A percentile compares a stretch with the other conserved stretches of the same genome.
These are phyloP conservation scores for Dichotomocladium elegans DNA, from an alignment of 371 early-diverging fungal genomes.

Conservation along the genomic window DNA sequence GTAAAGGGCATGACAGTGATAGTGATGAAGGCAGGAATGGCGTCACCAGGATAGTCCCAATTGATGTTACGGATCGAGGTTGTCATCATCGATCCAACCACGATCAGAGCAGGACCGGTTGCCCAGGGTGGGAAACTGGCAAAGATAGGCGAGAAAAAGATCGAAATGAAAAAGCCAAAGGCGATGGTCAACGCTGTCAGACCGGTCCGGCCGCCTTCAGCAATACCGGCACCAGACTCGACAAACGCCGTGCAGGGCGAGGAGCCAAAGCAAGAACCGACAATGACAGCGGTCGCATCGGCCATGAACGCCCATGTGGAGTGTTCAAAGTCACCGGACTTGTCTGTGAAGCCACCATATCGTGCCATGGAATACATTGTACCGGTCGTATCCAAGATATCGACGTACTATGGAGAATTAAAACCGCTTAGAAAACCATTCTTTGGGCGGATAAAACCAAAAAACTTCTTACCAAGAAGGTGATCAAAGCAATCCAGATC, in stretches of 20 bases:
- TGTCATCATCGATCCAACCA: slow-evolving; percentile 81
- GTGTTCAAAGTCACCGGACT: slow-evolving; percentile 74
- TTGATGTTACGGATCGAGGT: slow-evolving; percentile 66
- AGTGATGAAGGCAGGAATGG: slow-evolving; percentile 74
- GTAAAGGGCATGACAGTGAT: slow-evolving; percentile 75
- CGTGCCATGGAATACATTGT: slow-evolving; percentile 79
- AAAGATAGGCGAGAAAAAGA: slow-evolving; percentile 82
- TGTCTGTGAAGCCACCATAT: slow-evolving; percentile 75
- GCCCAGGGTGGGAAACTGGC: slow-evolving; percentile 84
- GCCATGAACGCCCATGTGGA: slow-evolving; percentile 68
- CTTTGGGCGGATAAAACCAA: too few relatives aligned
- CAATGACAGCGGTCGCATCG: slow-evolving; percentile 62
- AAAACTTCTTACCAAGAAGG: slow-evolving; percentile 48
- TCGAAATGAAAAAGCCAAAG: slow-evolving; percentile 68
- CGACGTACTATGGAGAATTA: slow-evolving; percentile 49
- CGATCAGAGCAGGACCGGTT: slow-evolving; percentile 74
- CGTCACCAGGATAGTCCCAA: slow-evolving; percentile 74
- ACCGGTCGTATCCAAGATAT: slow-evolving; percentile 78
- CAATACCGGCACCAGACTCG: slow-evolving; percentile 78
- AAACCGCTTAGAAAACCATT: background rate
- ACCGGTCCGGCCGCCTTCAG: slow-evolving; percentile 79
- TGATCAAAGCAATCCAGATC: slow-evolving; percentile 78
- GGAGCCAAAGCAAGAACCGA: slow-evolving; percentile 70
- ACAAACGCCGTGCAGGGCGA: slow-evolving; percentile 77
- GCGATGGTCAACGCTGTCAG: slow-evolving; percentile 65